Evolutionary conservation across 768 basidiomycete species (phyloP).

Genomic region (Tulasnella sp.): DNA sequence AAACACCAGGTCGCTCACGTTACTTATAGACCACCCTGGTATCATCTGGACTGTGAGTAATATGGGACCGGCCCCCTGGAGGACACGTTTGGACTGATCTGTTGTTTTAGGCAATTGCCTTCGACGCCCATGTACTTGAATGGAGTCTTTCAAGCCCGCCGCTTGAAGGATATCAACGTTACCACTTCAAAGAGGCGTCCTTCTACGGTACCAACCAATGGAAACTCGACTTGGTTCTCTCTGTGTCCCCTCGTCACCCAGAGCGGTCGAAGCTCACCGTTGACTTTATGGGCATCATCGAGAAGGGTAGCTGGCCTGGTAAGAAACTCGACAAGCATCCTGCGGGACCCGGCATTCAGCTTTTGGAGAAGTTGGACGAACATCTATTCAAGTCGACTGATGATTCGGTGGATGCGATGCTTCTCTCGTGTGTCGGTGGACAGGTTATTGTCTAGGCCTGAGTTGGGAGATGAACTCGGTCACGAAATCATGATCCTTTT

Average conservation of each 20-base stretch:
- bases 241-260: slow-evolving; percentile 40
- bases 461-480: not conserved
- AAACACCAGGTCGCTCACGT: slow-evolving; percentile 64
- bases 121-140: slow-evolving; percentile 80
- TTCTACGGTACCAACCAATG: slow-evolving; percentile 75
- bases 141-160: slow-evolving; percentile 83
- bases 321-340: slow-evolving; percentile 45
- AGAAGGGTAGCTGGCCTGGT: slow-evolving; percentile 81
- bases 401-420: slow-evolving; percentile 51
- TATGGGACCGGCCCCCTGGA: not conserved
- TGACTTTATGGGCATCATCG: slow-evolving; percentile 78
- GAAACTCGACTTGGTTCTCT: slow-evolving; percentile 66
- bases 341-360: slow-evolving; percentile 56
- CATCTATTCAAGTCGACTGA: slow-evolving; percentile 66
- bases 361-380: slow-evolving; percentile 69
- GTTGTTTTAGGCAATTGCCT: slow-evolving; percentile 62
- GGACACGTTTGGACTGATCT: not conserved
- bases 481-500: not conserved
- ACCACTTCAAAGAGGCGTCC: slow-evolving; percentile 89
- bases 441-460: slow-evolving; percentile 39
- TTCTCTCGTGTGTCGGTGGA: slow-evolving; percentile 66
- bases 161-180: slow-evolving; percentile 66
- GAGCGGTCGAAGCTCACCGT: slow-evolving; percentile 44
- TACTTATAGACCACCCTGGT: slow-evolving; percentile 71
- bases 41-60: slow-evolving; percentile 69